Percentiles rank a stretch among this genome's conserved stretches.
Evolutionary conservation across 2,329 filamentous ascomycete species (phyloP).

Genomic region (Nothomitra cinnamomea): DNA sequence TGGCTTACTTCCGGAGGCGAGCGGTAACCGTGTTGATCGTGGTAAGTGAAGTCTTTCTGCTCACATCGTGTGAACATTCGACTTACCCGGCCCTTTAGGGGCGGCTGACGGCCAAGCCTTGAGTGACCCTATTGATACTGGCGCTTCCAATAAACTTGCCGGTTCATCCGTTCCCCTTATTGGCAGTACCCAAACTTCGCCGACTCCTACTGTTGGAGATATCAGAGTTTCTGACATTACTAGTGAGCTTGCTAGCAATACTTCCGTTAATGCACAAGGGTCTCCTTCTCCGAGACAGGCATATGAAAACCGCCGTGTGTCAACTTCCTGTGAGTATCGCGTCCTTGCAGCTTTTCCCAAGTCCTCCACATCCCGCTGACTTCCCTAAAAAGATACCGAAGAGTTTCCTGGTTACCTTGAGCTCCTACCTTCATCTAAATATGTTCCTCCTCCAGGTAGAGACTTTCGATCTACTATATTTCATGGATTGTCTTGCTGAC

Average conservation of each 20-base stretch:
- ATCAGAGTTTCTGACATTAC: no score
- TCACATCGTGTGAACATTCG: no score
- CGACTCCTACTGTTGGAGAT: no score
- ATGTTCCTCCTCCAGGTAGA: neutral
- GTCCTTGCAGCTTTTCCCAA: neutral
- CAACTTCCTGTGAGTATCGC: neutral
- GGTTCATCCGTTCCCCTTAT: no score
- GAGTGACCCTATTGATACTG: no score
- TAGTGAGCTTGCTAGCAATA: no score
- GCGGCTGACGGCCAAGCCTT: no score
- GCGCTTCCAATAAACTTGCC: no score
- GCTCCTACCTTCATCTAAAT: neutral
- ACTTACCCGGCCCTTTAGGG: no score
- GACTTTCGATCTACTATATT: neutral
- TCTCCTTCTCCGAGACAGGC: neutral
- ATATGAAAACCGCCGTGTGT: neutral
- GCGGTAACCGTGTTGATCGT: neutral
- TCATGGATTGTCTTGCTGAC: neutral
- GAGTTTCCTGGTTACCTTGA: neutral
- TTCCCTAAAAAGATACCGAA: neutral
- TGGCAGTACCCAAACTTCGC: no score
- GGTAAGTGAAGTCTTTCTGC: neutral
- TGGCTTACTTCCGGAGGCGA: neutral
- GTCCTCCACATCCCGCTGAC: neutral
- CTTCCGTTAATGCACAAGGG: no score